A percentile compares a stretch with the other conserved stretches of the same genome.
Conservation (phyloP, 2,329 filamentous ascomycete species). For the Acephala macrosclerotiorum region DNA sequence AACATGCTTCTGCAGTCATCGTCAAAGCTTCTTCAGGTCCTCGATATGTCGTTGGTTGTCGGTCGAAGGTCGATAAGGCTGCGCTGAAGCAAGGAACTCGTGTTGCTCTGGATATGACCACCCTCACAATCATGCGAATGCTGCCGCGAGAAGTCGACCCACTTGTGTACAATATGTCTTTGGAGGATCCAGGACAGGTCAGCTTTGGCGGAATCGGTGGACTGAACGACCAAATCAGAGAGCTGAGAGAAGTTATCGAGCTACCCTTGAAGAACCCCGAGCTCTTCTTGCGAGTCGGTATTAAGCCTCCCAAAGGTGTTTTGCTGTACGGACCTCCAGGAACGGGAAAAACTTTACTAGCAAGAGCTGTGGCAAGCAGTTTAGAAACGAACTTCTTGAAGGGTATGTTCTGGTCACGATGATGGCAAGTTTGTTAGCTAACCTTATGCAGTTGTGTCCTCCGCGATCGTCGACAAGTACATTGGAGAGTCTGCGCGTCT, state of each 20-base stretch:
- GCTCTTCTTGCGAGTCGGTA: conserved; percentile 93
- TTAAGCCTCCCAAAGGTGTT: conserved; percentile 98
- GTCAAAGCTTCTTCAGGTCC: conserved; percentile 98
- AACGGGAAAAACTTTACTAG: conserved; percentile 94
- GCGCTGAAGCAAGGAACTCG: conserved; percentile 99
- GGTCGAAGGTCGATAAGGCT: conserved; percentile 95
- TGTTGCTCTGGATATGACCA: conserved; percentile 98
- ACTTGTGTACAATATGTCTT: conserved; percentile 99
- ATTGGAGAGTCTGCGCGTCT: conserved; percentile 97
- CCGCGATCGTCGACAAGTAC: conserved; percentile 99
- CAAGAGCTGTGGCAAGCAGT: conserved; percentile 93
- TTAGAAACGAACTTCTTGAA: conserved; percentile 99
- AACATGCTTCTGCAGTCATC: conserved; percentile 70
- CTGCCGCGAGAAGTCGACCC: conserved; percentile 97
- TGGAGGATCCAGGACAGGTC: conserved; percentile 97
- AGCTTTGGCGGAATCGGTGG: conserved; percentile 98
- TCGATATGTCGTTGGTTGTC: conserved; percentile 96
- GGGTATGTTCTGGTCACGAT: conserved; percentile 60
- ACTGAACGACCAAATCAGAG: conserved; percentile 96
- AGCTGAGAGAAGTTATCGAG: conserved; percentile 97
- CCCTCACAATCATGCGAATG: conserved; percentile 99
- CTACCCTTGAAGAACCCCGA: conserved; percentile 98
- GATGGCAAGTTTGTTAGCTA: neutral
- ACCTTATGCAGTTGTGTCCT: conserved; percentile 80
- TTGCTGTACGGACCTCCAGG: conserved; percentile 95